phyloP scores from a whole-genome alignment of 1,284 basidiomycete genomes.

The Lignosus rhinocerotis region DNA sequence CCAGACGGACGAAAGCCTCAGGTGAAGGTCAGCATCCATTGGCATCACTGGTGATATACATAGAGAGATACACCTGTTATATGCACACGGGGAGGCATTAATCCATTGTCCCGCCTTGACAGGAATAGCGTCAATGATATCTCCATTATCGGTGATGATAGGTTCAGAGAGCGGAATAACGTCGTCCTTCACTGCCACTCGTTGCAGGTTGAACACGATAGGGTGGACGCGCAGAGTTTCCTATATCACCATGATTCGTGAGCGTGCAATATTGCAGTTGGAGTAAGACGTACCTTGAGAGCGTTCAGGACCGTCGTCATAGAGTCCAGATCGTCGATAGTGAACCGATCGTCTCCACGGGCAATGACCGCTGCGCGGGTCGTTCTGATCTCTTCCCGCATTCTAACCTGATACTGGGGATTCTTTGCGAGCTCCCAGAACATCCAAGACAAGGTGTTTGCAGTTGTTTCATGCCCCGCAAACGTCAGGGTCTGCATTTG shows the following conservation, averaged over 20 bases:
- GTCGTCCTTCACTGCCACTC: conserved; percentile 36
- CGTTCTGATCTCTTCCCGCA: conserved; percentile 32
- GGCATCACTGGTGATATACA: not conserved
- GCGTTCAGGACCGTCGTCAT: conserved; percentile 25
- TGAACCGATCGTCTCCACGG: conserved; percentile 30
- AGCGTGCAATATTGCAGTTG: not conserved
- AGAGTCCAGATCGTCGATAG: conserved; percentile 32
- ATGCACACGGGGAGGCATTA: conserved; percentile 31
- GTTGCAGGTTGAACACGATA: conserved; percentile 32
- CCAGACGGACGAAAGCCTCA: conserved; percentile 40
- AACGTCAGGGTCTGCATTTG: conserved; percentile 48
- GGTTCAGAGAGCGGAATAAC: conserved; percentile 41
- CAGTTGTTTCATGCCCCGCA: conserved; percentile 31
- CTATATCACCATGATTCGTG: conserved; percentile 14
- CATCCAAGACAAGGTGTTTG: conserved; percentile 29
- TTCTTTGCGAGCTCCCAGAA: conserved; percentile 32
- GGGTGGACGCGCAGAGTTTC: conserved; percentile 43
- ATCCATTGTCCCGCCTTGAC: conserved; percentile 40
- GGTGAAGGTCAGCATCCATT: not conserved
- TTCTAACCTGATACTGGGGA: conserved; percentile 30
- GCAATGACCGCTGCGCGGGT: conserved; percentile 21
- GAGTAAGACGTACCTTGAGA: conserved; percentile 10
- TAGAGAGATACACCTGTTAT: conserved; percentile 32
- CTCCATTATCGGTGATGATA: conserved; percentile 33
- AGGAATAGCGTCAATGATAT: conserved; percentile 35